Percentiles rank a stretch among this genome's conserved stretches.
These are phyloP conservation scores for Davidsoniella virescens DNA, from an alignment of 2,329 filamentous ascomycete species.

Conservation along the genomic window DNA sequence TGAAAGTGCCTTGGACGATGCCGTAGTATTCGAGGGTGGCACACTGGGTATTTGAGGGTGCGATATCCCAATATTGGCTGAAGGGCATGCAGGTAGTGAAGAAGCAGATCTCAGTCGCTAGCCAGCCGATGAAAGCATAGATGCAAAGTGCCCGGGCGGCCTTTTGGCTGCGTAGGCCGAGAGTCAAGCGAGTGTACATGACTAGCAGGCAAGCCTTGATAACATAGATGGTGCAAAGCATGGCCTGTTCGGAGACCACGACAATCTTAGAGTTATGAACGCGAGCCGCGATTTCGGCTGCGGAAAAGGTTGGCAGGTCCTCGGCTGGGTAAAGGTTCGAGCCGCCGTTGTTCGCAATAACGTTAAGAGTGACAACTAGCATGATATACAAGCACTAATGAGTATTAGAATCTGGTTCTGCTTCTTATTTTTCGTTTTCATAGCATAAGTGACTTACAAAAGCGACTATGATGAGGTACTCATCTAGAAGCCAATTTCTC, in stretches of 20 bases:
- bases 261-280: conserved; percentile 44
- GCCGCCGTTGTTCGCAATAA: conserved; percentile 9
- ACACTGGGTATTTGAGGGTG: conserved; percentile 36
- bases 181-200: conserved; percentile 27
- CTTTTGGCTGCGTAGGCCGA: conserved; percentile 29
- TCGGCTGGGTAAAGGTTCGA: conserved; percentile 10
- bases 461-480: conserved; percentile 9
- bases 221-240: conserved; percentile 40
- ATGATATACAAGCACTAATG: conserved; percentile 26
- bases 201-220: conserved; percentile 41
- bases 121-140: conserved; percentile 31
- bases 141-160: conserved; percentile 31
- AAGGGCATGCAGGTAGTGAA: conserved; percentile 39
- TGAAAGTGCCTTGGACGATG: conserved; percentile 41
- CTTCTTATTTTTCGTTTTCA: neutral
- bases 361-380: conserved; percentile 17
- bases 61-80: conserved; percentile 39
- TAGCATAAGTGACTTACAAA: conserved; percentile 9
- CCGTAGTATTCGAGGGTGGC: conserved; percentile 39
- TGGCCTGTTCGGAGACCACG: conserved; percentile 43
- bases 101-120: conserved; percentile 35
- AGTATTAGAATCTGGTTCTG: neutral
- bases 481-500: conserved; percentile 11
- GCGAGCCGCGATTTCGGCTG: conserved; percentile 22
- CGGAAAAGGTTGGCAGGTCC: conserved; percentile 9